Conservation (phyloP, 176 grass and related monocot genomes). For the Oryza meridionalis region DNA sequence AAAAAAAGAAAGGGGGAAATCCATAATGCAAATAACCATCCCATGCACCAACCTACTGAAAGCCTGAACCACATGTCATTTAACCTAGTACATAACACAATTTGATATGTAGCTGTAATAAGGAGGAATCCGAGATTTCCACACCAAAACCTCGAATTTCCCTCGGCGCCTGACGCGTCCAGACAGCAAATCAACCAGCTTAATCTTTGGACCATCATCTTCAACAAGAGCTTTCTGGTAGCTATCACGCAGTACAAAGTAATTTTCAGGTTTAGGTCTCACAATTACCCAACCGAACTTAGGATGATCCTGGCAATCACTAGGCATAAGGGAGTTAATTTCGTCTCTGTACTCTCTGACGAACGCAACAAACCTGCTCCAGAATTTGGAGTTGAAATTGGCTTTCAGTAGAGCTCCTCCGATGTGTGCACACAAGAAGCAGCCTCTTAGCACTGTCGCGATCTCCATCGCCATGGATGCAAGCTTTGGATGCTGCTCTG, state of each 20-base stretch:
- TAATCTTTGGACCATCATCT: neutral
- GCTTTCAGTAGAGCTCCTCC: neutral
- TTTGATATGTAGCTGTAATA: neutral
- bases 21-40: too few relatives aligned
- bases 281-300: neutral
- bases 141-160: neutral
- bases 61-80: neutral
- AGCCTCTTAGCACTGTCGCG: neutral
- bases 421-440: neutral
- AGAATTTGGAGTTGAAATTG: neutral
- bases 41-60: too few relatives aligned
- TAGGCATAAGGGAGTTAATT: too few relatives aligned
- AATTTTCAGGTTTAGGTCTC: neutral
- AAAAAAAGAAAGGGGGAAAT: too few relatives aligned
- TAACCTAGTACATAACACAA: neutral
- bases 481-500: neutral
- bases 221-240: neutral
- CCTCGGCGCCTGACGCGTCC: neutral
- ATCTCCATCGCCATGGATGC: slow-evolving; percentile 22
- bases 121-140: neutral
- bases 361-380: neutral
- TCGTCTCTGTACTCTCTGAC: neutral
- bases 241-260: neutral
- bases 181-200: neutral
- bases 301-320: neutral